phyloP scores from a whole-genome alignment of 2,329 filamentous ascomycete species.

The Acarospora socialis region DNA sequence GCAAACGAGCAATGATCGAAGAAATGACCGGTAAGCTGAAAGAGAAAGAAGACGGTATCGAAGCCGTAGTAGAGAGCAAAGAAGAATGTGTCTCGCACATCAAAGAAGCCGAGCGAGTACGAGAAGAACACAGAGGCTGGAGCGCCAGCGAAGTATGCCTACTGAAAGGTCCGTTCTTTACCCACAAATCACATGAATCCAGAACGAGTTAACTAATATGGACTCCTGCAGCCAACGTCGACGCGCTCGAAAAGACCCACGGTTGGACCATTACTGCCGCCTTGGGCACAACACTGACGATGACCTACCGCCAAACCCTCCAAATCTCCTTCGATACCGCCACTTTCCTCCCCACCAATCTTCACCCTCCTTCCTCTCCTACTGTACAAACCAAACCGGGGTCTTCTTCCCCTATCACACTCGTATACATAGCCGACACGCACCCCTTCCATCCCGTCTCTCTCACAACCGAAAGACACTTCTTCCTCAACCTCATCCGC shows the following conservation, averaged over 20 bases:
- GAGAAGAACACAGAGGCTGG: conserved; percentile 84
- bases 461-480: conserved; percentile 52
- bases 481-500: conserved; percentile 59
- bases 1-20: conserved; percentile 53
- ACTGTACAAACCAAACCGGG: conserved; percentile 3
- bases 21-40: conserved; percentile 52
- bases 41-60: conserved; percentile 51
- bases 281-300: conserved; percentile 48
- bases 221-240: conserved; percentile 43
- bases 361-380: conserved; percentile 11
- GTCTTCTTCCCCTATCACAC: conserved; percentile 36
- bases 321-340: conserved; percentile 57
- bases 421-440: conserved; percentile 53
- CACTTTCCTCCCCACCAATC: conserved; percentile 37
- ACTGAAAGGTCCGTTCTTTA: conserved; percentile 52
- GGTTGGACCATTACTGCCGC: conserved; percentile 61
- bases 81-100: conserved; percentile 59
- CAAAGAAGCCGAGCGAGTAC: conserved; percentile 63
- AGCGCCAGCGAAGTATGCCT: conserved; percentile 64
- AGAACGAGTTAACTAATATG: too few species aligned
- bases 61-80: conserved; percentile 51
- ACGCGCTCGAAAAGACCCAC: conserved; percentile 48
- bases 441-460: conserved; percentile 40
- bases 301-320: conserved; percentile 59
- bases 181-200: background rate